A percentile compares a stretch with the other conserved stretches of the same genome.
These are phyloP conservation scores for Penicillium salamii DNA, from an alignment of 495 filamentous ascomycete species.

Conservation along the genomic window DNA sequence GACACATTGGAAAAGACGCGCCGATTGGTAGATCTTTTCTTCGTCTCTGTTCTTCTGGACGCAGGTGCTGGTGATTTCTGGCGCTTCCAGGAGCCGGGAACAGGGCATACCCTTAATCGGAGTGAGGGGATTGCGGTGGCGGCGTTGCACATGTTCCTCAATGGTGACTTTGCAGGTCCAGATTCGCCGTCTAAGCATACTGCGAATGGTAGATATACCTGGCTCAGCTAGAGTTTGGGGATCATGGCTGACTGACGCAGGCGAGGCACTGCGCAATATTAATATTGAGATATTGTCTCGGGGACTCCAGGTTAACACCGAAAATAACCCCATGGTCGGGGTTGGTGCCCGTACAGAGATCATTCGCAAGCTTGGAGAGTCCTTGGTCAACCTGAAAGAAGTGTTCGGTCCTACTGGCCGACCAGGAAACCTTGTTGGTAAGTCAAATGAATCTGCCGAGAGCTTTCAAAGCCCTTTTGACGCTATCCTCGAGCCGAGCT, in stretches of 20 bases:
- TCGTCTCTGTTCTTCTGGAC: conserved; percentile 87
- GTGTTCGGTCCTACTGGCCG: conserved; percentile 50
- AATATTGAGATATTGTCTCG: conserved; percentile 12
- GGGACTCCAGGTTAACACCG: conserved; percentile 44
- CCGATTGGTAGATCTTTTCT: conserved; percentile 77
- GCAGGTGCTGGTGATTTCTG: conserved; percentile 80
- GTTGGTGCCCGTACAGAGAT: conserved; percentile 46
- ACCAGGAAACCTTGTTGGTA: conserved; percentile 56
- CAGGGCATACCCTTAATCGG: conserved; percentile 44
- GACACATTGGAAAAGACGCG: conserved; percentile 73
- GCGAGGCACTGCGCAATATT: conserved; percentile 16
- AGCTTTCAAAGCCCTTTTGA: not conserved
- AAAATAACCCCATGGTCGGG: conserved; percentile 51
- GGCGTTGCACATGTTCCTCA: conserved; percentile 56
- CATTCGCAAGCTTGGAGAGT: conserved; percentile 46
- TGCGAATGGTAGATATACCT: conserved; percentile 24
- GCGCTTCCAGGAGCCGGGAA: conserved; percentile 53
- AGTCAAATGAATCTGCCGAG: not conserved
- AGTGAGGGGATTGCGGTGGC: conserved; percentile 61
- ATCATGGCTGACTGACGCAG: not conserved
- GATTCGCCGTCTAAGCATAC: conserved; percentile 12
- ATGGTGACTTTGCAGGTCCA: conserved; percentile 42
- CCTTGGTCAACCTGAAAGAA: conserved; percentile 43
- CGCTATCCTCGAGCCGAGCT: not conserved
- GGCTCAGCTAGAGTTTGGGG: not conserved